Evolutionary conservation across 2,329 filamentous ascomycete species (phyloP).

Genomic region (Tothia fuscella): DNA sequence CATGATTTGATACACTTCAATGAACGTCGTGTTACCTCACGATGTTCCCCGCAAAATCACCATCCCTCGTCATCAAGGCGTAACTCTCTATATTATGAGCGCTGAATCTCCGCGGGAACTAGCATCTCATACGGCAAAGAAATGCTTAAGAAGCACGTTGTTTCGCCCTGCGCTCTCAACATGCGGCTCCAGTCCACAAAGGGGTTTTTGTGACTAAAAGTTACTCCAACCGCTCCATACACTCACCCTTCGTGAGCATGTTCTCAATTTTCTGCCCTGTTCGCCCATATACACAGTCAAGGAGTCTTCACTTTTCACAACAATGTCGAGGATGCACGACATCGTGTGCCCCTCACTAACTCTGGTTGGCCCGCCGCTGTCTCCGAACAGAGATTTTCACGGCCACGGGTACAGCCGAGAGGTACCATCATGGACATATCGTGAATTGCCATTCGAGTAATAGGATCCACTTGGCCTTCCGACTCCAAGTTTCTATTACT

Average conservation of each 20-base stretch:
- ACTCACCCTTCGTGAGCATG: neutral
- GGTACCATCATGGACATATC: neutral
- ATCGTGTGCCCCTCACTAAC: neutral
- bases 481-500: constrained; percentile 8
- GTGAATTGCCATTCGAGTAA: neutral
- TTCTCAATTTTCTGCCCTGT: neutral
- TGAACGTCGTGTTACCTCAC: too few species aligned
- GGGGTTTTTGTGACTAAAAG: constrained; percentile 7
- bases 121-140: neutral
- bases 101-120: neutral
- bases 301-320: neutral
- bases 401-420: neutral
- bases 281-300: neutral
- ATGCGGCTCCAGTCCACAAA: neutral
- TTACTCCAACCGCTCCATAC: neutral
- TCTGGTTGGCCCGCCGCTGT: neutral
- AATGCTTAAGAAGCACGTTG: neutral
- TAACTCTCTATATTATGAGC: neutral
- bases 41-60: constrained; percentile 1
- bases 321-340: neutral
- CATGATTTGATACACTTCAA: too few species aligned
- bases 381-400: neutral
- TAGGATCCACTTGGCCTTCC: constrained; percentile 3
- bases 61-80: neutral
- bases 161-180: neutral